Conservation (phyloP, 2,329 filamentous ascomycete species). For the Penicillium psychrosexuale region DNA sequence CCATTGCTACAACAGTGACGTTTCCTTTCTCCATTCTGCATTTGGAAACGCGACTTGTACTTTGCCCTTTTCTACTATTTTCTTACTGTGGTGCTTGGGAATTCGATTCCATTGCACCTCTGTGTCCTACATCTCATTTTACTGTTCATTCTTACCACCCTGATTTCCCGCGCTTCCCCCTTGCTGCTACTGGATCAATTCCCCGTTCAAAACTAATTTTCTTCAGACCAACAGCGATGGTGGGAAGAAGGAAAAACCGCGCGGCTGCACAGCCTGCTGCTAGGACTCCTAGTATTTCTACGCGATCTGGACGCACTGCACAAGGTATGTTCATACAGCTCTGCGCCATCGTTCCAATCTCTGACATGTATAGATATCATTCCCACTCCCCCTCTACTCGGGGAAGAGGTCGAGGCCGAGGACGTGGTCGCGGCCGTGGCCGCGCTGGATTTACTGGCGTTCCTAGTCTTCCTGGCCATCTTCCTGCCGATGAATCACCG, state of each 20-base stretch:
- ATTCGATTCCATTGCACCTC: background rate
- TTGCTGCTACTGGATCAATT: background rate
- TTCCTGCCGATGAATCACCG: background rate
- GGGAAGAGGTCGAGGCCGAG: constrained; percentile 16
- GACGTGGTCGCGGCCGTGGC: constrained; percentile 18
- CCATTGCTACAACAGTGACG: background rate
- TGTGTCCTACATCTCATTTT: background rate
- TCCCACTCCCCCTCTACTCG: constrained; percentile 10
- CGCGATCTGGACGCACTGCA: constrained; percentile 20
- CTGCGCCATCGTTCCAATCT: background rate
- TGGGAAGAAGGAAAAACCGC: constrained; percentile 36
- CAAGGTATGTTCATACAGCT: constrained; percentile 21
- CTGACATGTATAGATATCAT: constrained; percentile 20
- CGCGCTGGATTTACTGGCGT: constrained; percentile 11
- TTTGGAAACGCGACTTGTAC: constrained; percentile 1
- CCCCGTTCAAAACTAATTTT: constrained; percentile 5
- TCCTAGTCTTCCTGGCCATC: background rate
- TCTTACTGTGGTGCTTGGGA: background rate
- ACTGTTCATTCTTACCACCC: background rate
- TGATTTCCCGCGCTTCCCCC: background rate
- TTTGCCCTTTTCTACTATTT: background rate
- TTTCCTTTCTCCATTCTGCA: constrained; percentile 4
- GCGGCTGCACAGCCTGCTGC: constrained; percentile 24
- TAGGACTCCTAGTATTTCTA: constrained; percentile 18
- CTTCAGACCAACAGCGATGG: constrained; percentile 31